Evolutionary conservation across 2,329 filamentous ascomycete genomes (phyloP).

Genomic region (Leptographium radiaticola): DNA sequence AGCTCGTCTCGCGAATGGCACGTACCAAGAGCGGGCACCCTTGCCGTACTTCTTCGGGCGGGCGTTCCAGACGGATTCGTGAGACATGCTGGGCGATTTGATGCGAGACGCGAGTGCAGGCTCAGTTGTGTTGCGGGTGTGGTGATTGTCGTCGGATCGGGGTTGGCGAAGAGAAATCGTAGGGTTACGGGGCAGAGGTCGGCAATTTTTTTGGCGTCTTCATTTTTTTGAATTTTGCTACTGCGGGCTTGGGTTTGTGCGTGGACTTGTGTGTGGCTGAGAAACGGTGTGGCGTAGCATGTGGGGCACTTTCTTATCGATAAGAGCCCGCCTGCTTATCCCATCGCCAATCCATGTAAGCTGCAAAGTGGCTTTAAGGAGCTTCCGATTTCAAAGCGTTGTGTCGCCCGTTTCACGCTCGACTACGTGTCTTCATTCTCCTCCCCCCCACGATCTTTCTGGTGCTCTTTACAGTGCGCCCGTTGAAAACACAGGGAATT

Average conservation of each 20-base stretch:
- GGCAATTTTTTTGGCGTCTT: conserved; percentile 3
- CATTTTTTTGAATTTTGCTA: conserved; percentile 7
- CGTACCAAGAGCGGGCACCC: conserved; percentile 83
- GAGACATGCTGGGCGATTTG: conserved; percentile 41
- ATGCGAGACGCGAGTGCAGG: conserved; percentile 2
- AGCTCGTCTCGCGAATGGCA: too few relatives aligned
- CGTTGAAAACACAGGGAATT: not conserved
- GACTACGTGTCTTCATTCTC: not conserved
- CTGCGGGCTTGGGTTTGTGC: conserved; percentile 9
- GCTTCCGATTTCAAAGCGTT: not conserved
- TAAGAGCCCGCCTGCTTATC: conserved; percentile 1
- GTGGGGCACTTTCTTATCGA: conserved; percentile 4
- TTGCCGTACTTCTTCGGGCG: conserved; percentile 96
- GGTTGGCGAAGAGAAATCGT: not conserved
- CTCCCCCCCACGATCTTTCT: not conserved
- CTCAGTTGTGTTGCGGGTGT: not conserved
- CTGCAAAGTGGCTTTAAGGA: conserved; percentile 10
- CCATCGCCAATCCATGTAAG: conserved; percentile 1
- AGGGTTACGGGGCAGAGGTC: not conserved
- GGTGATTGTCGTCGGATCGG: conserved; percentile 2
- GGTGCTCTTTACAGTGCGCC: not conserved
- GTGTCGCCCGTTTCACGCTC: too few relatives aligned
- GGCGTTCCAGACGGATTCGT: conserved; percentile 98
- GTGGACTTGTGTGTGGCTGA: conserved; percentile 3
- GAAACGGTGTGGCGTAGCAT: not conserved